A percentile compares a stretch with the other conserved stretches of the same genome.
Conservation (phyloP, 345 rosid species). For the Populus ilicifolia region DNA sequence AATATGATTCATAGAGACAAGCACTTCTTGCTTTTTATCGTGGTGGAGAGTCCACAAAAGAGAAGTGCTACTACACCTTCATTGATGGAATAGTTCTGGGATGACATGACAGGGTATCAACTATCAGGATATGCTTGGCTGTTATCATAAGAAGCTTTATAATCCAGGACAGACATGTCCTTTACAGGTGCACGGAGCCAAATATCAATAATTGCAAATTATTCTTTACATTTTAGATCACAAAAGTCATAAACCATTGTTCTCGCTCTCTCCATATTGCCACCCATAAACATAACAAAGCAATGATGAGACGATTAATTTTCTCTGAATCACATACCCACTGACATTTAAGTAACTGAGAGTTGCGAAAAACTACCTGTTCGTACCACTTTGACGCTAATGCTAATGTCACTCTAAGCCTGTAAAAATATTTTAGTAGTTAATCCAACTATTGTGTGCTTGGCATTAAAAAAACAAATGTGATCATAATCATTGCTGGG, state of each 20-base stretch:
- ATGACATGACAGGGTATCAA: constrained; percentile 18
- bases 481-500: constrained; percentile 13
- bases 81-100: constrained; percentile 21
- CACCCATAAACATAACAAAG: background rate
- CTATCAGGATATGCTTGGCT: constrained; percentile 7
- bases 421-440: constrained; percentile 13
- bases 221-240: background rate
- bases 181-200: constrained; percentile 1
- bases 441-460: background rate
- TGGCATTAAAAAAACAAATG: constrained; percentile 1
- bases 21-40: constrained; percentile 16
- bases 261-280: background rate
- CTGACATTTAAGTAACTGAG: background rate
- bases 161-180: constrained; percentile 21
- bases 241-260: constrained; percentile 7
- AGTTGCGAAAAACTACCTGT: background rate
- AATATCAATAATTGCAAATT: background rate
- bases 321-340: background rate
- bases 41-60: constrained; percentile 49
- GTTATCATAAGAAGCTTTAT: constrained; percentile 6
- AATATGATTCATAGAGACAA: constrained; percentile 47
- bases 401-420: constrained; percentile 13
- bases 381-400: constrained; percentile 3
- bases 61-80: constrained; percentile 24
- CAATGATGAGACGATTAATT: constrained; percentile 5